phyloP scores from a whole-genome alignment of 2,329 filamentous ascomycete genomes.

The Chrysoporthe austroafricana region DNA sequence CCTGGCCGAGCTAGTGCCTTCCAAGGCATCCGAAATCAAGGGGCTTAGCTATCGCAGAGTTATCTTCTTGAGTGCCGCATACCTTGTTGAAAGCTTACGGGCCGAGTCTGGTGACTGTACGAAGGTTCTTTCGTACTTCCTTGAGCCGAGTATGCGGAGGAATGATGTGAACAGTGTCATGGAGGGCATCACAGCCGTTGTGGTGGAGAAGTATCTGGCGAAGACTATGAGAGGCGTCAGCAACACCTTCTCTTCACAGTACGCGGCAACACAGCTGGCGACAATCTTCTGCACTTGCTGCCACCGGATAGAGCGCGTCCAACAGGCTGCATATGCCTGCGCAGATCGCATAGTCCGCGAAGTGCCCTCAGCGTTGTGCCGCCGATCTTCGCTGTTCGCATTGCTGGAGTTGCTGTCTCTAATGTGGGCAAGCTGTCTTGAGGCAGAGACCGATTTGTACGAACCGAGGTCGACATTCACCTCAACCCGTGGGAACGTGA shows the following conservation, averaged over 20 bases:
- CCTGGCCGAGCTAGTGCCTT: conserved; percentile 73
- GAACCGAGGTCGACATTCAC: conserved; percentile 81
- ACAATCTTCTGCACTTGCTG: conserved; percentile 87
- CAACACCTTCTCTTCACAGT: conserved; percentile 84
- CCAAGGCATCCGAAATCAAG: conserved; percentile 77
- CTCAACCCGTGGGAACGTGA: conserved; percentile 77
- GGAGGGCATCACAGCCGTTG: conserved; percentile 66
- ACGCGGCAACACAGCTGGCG: conserved; percentile 86
- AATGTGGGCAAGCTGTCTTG: conserved; percentile 94
- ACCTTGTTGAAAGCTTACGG: conserved; percentile 85
- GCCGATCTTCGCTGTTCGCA: conserved; percentile 88
- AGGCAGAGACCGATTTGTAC: conserved; percentile 93
- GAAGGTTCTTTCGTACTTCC: conserved; percentile 86
- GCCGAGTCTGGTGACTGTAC: conserved; percentile 89
- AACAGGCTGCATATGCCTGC: conserved; percentile 80
- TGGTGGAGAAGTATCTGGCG: conserved; percentile 78
- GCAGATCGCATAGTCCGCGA: conserved; percentile 84
- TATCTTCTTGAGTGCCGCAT: conserved; percentile 89
- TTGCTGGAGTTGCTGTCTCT: conserved; percentile 88
- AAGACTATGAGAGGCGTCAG: conserved; percentile 74
- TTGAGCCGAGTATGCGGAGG: conserved; percentile 82
- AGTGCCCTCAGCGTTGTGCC: conserved; percentile 87
- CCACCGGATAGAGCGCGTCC: conserved; percentile 89
- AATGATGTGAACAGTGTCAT: conserved; percentile 66
- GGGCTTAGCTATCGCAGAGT: conserved; percentile 85